Evolutionary conservation across 768 basidiomycete genomes (phyloP).

Genomic region (Psilocybe tampanensis): DNA sequence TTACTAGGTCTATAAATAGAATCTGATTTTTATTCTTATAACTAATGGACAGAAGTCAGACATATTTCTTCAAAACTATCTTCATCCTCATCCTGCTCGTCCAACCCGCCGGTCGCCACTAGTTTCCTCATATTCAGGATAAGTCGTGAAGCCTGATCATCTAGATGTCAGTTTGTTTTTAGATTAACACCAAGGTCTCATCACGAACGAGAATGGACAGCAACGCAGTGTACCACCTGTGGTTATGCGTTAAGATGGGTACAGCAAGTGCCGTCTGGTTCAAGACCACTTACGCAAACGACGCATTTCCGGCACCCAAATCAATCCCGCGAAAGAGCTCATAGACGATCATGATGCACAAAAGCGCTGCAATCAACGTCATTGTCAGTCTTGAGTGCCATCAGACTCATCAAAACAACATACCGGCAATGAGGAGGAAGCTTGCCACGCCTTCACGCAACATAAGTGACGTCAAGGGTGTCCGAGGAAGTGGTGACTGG

Average conservation of each 20-base stretch:
- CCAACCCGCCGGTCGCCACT: too few species aligned
- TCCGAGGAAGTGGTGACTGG: neutral
- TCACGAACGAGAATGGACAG: slow-evolving; percentile 6
- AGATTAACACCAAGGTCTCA: neutral
- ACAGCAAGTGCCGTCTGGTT: neutral
- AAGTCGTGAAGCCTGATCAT: neutral
- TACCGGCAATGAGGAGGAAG: neutral
- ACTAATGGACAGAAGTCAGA: neutral
- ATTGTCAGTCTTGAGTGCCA: neutral
- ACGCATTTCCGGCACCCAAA: slow-evolving; percentile 1
- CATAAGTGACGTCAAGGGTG: slow-evolving; percentile 15
- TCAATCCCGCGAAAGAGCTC: neutral
- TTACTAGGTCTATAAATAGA: neutral
- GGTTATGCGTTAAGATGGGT: neutral
- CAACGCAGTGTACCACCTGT: slow-evolving; percentile 10
- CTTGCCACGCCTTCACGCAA: slow-evolving; percentile 8
- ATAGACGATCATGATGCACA: neutral
- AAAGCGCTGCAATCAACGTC: neutral
- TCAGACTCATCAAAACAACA: neutral
- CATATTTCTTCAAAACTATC: neutral
- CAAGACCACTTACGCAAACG: slow-evolving; percentile 1
- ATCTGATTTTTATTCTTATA: too few species aligned
- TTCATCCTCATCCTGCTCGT: too few species aligned
- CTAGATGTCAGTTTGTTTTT: neutral
- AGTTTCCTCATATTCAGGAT: slow-evolving; percentile 10